Evolutionary conservation across 2,329 filamentous ascomycete genomes (phyloP), one percentile per base, ranked within the genome.

Genomic region (Monosporascus sp.): DNA sequence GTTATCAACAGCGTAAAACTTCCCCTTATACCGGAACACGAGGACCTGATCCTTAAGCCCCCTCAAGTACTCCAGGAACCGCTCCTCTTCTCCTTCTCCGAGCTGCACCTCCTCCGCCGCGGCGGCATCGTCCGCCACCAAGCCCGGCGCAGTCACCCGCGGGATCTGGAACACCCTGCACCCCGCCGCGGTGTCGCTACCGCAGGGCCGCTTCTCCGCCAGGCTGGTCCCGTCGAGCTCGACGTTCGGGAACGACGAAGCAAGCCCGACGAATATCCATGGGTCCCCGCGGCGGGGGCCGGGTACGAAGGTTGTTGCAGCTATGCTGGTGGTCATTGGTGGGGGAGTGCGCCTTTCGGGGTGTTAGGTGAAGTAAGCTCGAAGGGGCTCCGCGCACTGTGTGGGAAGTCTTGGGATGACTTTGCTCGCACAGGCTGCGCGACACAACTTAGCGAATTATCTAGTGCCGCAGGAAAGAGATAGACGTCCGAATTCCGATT

Each of bases 1-100:
- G 71, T 88, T 85, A 54, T 89, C 84, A 22, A 88, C 72, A 0
- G 86, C 86, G 61, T 88, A 79, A n/a, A 88, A 74, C 55, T 80
- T 83, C 3, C 80, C 82, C 50, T 76, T 79, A 61, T 86, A 86
- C 58, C 77, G 76, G 57, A 88, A 89, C 0, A 89, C 76, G 19
- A 89, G 73, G 0, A 88, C 82, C 61, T 88, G 85, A 52, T 86
- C 76, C 46, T 73, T 76, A 52, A 84, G 52, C 3, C 73, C 7
- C 20, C 34, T 19, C 9, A 27, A 40, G 27, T 46, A 46, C 7
- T 37, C 51, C 6, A 26, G 37, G 16, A 43, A 55, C 7, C 54
- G 53, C 19, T 51, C 68, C 8, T 64, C 61, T 24, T 67, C 66
- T 17, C 50, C 68, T 8, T 63, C 61, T 22, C 67, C 66, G 2